Evolutionary conservation across 305 asterid genomes (phyloP).

Genomic region (Fraxinus sp.): DNA sequence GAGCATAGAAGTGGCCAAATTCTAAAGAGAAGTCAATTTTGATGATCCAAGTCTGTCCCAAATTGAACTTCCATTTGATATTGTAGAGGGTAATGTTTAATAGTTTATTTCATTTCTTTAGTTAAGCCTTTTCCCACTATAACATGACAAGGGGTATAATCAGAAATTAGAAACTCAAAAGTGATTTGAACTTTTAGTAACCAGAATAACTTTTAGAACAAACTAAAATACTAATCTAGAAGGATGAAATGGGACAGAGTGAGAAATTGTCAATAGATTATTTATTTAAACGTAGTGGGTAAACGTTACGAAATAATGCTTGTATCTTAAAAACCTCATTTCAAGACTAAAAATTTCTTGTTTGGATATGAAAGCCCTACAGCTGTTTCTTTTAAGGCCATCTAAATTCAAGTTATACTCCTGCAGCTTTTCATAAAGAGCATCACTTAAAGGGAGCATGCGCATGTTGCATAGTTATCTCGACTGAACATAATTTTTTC

Average conservation of each 20-base stretch:
- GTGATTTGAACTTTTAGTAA: neutral
- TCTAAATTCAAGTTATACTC: neutral
- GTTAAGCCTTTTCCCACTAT: neutral
- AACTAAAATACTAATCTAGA: neutral
- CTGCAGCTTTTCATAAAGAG: neutral
- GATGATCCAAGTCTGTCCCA: neutral
- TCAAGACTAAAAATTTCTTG: neutral
- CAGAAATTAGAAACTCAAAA: neutral
- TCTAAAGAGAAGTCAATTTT: neutral
- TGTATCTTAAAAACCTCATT: neutral
- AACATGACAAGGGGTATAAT: neutral
- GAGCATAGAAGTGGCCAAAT: neutral
- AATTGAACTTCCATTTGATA: neutral
- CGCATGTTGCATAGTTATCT: neutral
- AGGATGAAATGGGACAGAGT: neutral
- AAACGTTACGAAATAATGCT: neutral
- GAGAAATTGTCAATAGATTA: neutral
- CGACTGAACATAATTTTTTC: neutral
- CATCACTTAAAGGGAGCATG: neutral
- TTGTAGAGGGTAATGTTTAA: neutral
- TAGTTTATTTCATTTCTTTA: neutral
- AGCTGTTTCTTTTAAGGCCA: neutral
- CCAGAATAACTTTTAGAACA: neutral
- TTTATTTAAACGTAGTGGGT: neutral
- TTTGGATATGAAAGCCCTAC: neutral